phyloP scores from a whole-genome alignment of 2,329 filamentous ascomycete genomes.

The Cytospora chrysosperma region DNA sequence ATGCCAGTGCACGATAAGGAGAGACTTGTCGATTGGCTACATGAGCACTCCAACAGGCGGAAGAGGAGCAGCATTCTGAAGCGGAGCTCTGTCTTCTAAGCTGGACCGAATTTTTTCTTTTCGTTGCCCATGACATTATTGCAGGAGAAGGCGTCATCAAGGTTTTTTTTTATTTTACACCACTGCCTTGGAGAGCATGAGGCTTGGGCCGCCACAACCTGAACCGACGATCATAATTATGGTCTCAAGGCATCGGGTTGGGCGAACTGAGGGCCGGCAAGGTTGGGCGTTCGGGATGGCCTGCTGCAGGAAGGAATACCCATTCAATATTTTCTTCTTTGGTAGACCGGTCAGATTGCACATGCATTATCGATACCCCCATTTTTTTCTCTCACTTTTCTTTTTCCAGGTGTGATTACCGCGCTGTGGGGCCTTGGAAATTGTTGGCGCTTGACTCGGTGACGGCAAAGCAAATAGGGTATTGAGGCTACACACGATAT shows the following conservation, averaged over 20 bases:
- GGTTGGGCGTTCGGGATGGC: neutral
- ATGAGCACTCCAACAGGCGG: conserved; percentile 12
- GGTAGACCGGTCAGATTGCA: neutral
- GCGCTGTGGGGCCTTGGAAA: neutral
- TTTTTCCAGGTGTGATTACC: neutral
- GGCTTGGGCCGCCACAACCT: neutral
- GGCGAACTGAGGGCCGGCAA: neutral
- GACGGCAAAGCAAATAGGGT: neutral
- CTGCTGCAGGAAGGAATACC: neutral
- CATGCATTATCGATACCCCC: neutral
- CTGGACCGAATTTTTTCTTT: neutral
- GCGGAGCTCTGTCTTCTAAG: conserved; percentile 9
- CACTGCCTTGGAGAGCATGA: neutral
- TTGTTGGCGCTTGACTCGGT: neutral
- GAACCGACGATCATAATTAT: neutral
- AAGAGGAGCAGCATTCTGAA: conserved; percentile 20
- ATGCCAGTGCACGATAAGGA: conserved; percentile 30
- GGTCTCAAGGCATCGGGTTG: neutral
- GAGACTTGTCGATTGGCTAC: conserved; percentile 27
- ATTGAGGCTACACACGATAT: too few relatives aligned
- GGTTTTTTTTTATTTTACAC: neutral
- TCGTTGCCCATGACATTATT: neutral
- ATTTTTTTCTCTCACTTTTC: neutral
- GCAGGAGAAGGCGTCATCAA: neutral
- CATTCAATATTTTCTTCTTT: neutral